phyloP scores from a whole-genome alignment of 352 stramenopile genomes.

The Globisporangium viniferum region DNA sequence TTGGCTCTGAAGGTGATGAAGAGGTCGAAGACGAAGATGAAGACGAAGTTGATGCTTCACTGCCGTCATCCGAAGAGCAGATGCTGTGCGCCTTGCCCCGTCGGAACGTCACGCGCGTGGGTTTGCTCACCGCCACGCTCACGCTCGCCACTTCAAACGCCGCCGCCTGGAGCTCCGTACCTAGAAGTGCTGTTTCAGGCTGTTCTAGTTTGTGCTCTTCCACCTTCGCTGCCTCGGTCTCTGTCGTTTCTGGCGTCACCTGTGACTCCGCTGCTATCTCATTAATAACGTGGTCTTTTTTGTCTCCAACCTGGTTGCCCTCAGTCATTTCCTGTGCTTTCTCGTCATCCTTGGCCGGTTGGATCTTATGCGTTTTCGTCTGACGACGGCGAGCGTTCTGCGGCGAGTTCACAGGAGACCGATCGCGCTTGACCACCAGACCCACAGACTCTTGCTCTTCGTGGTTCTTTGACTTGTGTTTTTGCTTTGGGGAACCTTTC shows the following conservation, averaged over 20 bases:
- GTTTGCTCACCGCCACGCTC: conserved; percentile 20
- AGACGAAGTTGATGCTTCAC: conserved; percentile 16
- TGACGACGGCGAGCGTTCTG: neutral
- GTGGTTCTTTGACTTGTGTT: neutral
- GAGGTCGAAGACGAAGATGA: neutral
- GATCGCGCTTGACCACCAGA: conserved; percentile 14
- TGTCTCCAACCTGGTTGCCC: neutral
- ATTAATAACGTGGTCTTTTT: neutral
- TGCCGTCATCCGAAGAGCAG: conserved; percentile 13
- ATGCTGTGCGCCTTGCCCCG: conserved; percentile 24
- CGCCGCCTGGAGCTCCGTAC: neutral
- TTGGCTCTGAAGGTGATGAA: neutral
- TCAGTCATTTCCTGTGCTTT: neutral
- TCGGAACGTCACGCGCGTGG: conserved; percentile 33
- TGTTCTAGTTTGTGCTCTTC: conserved; percentile 13
- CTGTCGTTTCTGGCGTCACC: neutral
- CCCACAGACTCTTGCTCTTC: neutral
- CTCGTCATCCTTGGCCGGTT: neutral
- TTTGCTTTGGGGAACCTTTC: neutral
- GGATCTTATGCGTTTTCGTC: neutral
- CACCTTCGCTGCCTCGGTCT: neutral
- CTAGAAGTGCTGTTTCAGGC: conserved; percentile 7
- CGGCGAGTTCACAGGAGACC: conserved; percentile 11
- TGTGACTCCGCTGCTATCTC: neutral
- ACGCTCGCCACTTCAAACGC: neutral